Base-by-base conservation (phyloP, 768 basidiomycete genomes). In the Auricularia cornea region DNA sequence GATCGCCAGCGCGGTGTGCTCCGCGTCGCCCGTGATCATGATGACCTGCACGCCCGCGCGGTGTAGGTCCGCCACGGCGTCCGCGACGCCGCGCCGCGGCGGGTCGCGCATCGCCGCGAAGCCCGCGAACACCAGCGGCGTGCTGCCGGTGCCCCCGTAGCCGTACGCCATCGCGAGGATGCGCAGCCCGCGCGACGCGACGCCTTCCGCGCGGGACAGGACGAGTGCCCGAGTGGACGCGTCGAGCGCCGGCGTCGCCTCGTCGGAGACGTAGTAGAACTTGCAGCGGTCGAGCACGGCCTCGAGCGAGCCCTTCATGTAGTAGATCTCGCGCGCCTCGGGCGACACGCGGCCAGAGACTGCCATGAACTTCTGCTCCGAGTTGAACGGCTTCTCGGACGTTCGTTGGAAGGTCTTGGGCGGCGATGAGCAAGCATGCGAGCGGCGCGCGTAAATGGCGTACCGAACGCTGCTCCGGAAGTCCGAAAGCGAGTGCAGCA, bases 11-110 rank as follows among this genome's bases (percentile, higher is more conserved):
- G 96, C 95, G 1, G 95, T 98, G 62, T 87, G 81, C 73, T 94
- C 92, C 38, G 94, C 88, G 69, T 98, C 95, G 3, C 95, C 95
- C 0, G 96, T 98, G 71, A 98, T 97, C 95, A 98, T 98, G 52
- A 98, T 88, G n/a, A 98, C 87, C 69, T 95, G 93, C 59, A 98
- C 89, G 3, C 94, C 93, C 29, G 90, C 94, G 30, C 79, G 76
- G 70, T 94, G 91, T 38, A 98, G 78, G 31, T 90, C 76, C 41
- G 80, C 81, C 66, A 98, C 89, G 23, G 96, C 88, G 68, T 93
- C 91, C 3, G 90, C 88, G n/a, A 98, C 94, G 31, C 94, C 96
- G 68, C 88, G 88, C 56, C 95, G 81, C 1, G 96, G 96, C 6
- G 96, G 96, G 73, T 98, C 96, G 62, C 89, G 78, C 94, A 98